phyloP scores from a whole-genome alignment of 2,329 filamentous ascomycete genomes.

The Clonostachys rhizophaga region DNA sequence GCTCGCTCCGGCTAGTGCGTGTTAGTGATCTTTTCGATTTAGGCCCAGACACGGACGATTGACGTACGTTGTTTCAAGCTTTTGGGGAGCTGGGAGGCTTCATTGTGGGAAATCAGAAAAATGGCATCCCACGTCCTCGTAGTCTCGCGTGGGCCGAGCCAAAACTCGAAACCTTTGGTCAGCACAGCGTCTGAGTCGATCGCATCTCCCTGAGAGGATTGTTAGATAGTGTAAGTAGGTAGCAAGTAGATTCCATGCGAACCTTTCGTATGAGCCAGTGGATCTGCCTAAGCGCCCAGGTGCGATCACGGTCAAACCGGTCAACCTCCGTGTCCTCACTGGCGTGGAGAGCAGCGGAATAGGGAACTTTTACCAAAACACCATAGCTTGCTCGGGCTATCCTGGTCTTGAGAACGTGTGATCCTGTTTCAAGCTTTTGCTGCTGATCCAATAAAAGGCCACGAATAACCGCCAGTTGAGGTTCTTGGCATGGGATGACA shows the following conservation, averaged over 20 bases:
- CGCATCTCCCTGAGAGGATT: slow-evolving; percentile 31
- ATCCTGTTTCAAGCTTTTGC: slow-evolving; percentile 35
- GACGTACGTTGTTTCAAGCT: slow-evolving; percentile 30
- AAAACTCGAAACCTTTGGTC: slow-evolving; percentile 23
- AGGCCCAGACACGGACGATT: too few species aligned
- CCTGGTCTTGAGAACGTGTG: slow-evolving; percentile 34
- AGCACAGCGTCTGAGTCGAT: slow-evolving; percentile 26
- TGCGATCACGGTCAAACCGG: slow-evolving; percentile 19
- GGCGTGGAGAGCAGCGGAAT: slow-evolving; percentile 25
- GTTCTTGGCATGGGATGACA: slow-evolving; percentile 40
- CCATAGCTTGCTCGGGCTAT: slow-evolving; percentile 37
- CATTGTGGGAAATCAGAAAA: slow-evolving; percentile 32
- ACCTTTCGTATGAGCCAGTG: slow-evolving; percentile 35
- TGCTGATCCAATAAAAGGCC: slow-evolving; percentile 45
- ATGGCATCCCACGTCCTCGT: slow-evolving; percentile 27
- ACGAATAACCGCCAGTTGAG: slow-evolving; percentile 49
- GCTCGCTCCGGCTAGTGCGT: slow-evolving; percentile 21
- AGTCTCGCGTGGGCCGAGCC: slow-evolving; percentile 20
- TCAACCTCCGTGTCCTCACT: slow-evolving; percentile 26
- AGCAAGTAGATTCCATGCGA: too few species aligned
- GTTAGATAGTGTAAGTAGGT: background rate
- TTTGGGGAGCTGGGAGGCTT: slow-evolving; percentile 24
- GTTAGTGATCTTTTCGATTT: too few species aligned
- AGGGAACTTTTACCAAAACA: slow-evolving; percentile 27
- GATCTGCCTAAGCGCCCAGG: slow-evolving; percentile 33